phyloP scores from a whole-genome alignment of 2,329 filamentous ascomycete species.

The Colletotrichum gigasporum region DNA sequence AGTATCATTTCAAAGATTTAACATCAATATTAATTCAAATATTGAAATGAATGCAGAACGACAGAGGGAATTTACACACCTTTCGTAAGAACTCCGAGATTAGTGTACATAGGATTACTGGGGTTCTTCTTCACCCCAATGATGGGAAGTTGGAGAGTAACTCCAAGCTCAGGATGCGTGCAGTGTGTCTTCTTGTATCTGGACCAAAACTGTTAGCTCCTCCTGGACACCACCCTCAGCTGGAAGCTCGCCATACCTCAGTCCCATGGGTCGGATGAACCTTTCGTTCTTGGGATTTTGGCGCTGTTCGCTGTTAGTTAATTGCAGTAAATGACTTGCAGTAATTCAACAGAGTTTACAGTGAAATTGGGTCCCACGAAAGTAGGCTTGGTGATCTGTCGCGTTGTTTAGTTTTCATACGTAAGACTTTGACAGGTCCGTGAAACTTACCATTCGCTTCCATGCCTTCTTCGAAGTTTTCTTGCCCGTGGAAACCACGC shows the following conservation, averaged over 20 bases:
- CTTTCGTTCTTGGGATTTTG: constrained; percentile 46
- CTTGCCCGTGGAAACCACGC: constrained; percentile 94
- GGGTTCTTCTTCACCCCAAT: constrained; percentile 74
- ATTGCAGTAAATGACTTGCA: too few relatives aligned
- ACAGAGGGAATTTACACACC: too few relatives aligned
- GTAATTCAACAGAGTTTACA: too few relatives aligned
- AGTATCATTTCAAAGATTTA: not conserved
- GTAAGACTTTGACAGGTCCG: constrained; percentile 44
- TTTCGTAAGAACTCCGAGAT: constrained; percentile 88
- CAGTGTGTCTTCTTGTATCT: constrained; percentile 64
- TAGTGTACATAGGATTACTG: constrained; percentile 89
- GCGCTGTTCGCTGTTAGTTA: too few relatives aligned
- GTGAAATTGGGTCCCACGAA: constrained; percentile 96
- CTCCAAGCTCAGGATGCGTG: constrained; percentile 78
- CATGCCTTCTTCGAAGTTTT: constrained; percentile 88
- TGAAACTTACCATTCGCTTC: constrained; percentile 77
- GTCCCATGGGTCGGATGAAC: constrained; percentile 60
- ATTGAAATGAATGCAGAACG: too few relatives aligned
- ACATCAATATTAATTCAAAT: constrained; percentile 55
- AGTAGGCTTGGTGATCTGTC: constrained; percentile 76
- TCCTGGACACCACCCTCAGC: too few relatives aligned
- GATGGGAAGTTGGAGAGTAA: constrained; percentile 74
- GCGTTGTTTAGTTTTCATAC: constrained; percentile 41
- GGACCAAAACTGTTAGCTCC: constrained; percentile 36
- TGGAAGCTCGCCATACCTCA: not conserved